phyloP scores from a whole-genome alignment of 2,329 filamentous ascomycete genomes.

The Fusarium verrucosum region DNA sequence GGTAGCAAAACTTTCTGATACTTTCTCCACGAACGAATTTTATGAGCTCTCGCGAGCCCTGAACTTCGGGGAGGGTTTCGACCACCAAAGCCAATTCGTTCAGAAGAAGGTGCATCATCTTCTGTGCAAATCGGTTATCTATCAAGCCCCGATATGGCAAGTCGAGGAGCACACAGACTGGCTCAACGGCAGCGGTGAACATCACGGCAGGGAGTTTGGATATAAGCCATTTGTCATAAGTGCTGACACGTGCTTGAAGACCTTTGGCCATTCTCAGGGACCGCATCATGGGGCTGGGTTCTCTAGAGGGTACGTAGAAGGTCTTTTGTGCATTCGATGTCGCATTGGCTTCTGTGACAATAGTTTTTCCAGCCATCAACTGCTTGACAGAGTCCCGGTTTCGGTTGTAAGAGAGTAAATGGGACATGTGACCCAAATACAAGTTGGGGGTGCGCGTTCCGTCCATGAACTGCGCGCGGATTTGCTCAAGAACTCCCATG shows the following conservation, averaged over 20 bases:
- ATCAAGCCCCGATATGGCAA: constrained; percentile 76
- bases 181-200: constrained; percentile 79
- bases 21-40: constrained; percentile 66
- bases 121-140: constrained; percentile 70
- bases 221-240: constrained; percentile 64
- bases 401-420: constrained; percentile 56
- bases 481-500: constrained; percentile 81
- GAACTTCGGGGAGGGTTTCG: constrained; percentile 76
- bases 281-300: constrained; percentile 38
- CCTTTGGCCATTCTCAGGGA: constrained; percentile 32
- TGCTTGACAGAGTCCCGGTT: constrained; percentile 53
- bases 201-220: constrained; percentile 83
- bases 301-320: constrained; percentile 29
- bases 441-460: constrained; percentile 76
- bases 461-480: constrained; percentile 76
- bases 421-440: constrained; percentile 71
- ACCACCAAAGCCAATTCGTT: constrained; percentile 79
- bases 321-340: constrained; percentile 23
- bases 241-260: constrained; percentile 36
- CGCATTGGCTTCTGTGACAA: constrained; percentile 43
- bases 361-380: constrained; percentile 46
- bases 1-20: constrained; percentile 67
- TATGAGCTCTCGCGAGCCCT: constrained; percentile 65
- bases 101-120: constrained; percentile 75
- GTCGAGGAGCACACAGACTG: constrained; percentile 82